A percentile compares a stretch with the other conserved stretches of the same genome.
These are phyloP conservation scores for Sutorius eximius DNA, from an alignment of 1,284 basidiomycete species.

Conservation along the genomic window DNA sequence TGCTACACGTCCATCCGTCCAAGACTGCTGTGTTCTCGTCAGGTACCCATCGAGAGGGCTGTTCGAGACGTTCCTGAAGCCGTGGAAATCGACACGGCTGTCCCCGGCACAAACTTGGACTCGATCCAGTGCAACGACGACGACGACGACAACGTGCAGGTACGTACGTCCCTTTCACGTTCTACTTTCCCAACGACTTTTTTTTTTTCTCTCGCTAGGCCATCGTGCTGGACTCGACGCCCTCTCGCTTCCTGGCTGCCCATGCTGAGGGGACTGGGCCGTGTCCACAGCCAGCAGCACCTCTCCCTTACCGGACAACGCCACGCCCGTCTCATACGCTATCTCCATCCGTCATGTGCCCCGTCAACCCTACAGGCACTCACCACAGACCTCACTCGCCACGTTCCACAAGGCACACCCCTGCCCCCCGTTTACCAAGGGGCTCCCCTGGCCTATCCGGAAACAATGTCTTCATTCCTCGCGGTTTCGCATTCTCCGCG, in stretches of 20 bases:
- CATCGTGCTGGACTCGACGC: conserved; percentile 37
- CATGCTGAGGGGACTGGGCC: conserved; percentile 66
- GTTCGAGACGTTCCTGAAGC: conserved; percentile 5
- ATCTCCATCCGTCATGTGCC: conserved; percentile 28
- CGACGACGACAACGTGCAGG: conserved; percentile 8
- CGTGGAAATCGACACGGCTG: conserved; percentile 18
- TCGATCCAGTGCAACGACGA: neutral
- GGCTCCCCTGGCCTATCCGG: neutral
- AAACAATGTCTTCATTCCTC: neutral
- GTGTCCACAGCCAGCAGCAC: conserved; percentile 53
- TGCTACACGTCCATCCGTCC: neutral
- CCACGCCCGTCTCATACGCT: conserved; percentile 10
- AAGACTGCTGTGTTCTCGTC: conserved; percentile 2
- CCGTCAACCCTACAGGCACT: conserved; percentile 17
- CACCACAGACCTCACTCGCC: conserved; percentile 10
- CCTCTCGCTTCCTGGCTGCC: conserved; percentile 53
- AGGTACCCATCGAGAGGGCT: conserved; percentile 3
- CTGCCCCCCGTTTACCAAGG: neutral
- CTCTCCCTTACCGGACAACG: conserved; percentile 19
- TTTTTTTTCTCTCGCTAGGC: conserved; percentile 8
- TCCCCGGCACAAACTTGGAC: conserved; percentile 12
- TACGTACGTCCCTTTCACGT: neutral
- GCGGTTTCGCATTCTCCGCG: neutral
- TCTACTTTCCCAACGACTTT: neutral
- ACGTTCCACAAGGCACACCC: conserved; percentile 7